Evolutionary conservation across 345 rosid species (phyloP).

Genomic region (Jatropha curcas): DNA sequence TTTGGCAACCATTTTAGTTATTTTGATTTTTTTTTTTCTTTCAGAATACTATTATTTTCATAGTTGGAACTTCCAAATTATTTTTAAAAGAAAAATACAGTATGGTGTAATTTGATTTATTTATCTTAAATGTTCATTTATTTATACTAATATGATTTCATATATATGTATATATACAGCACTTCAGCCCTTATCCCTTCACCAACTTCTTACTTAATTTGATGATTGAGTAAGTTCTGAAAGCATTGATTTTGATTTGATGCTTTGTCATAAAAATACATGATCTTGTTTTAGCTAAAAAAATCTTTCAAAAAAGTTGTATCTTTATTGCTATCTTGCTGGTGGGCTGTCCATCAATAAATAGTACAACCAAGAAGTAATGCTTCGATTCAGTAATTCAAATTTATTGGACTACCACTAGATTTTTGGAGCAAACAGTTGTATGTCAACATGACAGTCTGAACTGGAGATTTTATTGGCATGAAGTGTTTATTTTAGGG

Average conservation of each 20-base stretch:
- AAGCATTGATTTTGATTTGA: not conserved
- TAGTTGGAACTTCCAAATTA: not conserved
- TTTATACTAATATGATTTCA: not conserved
- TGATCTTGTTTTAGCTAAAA: not conserved
- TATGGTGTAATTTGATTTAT: not conserved
- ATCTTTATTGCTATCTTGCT: not conserved
- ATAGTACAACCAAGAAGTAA: not conserved
- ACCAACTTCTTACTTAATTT: not conserved
- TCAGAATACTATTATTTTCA: not conserved
- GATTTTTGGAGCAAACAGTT: not conserved
- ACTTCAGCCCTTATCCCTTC: not conserved
- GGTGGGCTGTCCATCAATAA: not conserved
- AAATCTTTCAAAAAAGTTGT: not conserved
- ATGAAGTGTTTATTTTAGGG: not conserved
- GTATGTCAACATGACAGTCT: not conserved
- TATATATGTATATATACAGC: too few species aligned
- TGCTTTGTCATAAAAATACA: not conserved
- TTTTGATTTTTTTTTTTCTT: not conserved
- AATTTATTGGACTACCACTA: not conserved
- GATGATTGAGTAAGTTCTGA: not conserved
- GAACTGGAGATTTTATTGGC: not conserved
- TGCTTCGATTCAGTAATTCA: not conserved
- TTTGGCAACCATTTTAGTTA: not conserved
- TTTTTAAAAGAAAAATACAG: not conserved
- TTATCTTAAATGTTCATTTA: not conserved